These are phyloP conservation scores for Diaporthe amygdali DNA, from an alignment of 2,329 filamentous ascomycete species.

Conservation along the genomic window DNA sequence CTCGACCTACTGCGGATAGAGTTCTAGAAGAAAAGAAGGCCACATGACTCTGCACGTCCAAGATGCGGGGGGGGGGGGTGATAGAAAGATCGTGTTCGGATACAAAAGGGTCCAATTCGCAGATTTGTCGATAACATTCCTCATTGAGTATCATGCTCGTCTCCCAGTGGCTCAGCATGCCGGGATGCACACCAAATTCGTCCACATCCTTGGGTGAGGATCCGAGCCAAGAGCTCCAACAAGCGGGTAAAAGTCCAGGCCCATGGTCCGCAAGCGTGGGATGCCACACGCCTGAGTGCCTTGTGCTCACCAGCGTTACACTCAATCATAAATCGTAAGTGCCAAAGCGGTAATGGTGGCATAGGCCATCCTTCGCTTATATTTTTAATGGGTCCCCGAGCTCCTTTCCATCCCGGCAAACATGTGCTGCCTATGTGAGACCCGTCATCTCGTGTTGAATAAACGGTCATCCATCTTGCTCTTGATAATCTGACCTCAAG, in stretches of 20 bases:
- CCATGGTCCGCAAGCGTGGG: neutral
- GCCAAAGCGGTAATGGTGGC: constrained; percentile 9
- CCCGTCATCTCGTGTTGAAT: no score
- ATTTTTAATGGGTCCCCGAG: neutral
- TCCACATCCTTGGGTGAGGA: neutral
- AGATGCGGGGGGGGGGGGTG: neutral
- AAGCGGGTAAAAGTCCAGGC: neutral
- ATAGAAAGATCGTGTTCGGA: neutral
- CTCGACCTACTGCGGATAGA: neutral
- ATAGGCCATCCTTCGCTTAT: neutral
- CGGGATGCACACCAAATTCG: neutral
- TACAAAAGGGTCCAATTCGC: neutral
- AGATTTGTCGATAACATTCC: neutral
- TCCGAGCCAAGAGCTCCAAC: neutral
- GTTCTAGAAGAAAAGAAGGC: neutral
- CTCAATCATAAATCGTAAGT: neutral
- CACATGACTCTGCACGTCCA: neutral
- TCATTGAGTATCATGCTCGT: neutral
- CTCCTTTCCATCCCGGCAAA: neutral
- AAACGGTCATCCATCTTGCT: neutral
- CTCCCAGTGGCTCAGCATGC: neutral
- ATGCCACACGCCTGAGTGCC: neutral
- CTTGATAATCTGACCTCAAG: neutral
- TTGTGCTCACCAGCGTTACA: neutral
- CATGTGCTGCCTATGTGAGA: neutral